phyloP scores from a whole-genome alignment of 2,329 filamentous ascomycete genomes.

The Cercospora brassicicola region DNA sequence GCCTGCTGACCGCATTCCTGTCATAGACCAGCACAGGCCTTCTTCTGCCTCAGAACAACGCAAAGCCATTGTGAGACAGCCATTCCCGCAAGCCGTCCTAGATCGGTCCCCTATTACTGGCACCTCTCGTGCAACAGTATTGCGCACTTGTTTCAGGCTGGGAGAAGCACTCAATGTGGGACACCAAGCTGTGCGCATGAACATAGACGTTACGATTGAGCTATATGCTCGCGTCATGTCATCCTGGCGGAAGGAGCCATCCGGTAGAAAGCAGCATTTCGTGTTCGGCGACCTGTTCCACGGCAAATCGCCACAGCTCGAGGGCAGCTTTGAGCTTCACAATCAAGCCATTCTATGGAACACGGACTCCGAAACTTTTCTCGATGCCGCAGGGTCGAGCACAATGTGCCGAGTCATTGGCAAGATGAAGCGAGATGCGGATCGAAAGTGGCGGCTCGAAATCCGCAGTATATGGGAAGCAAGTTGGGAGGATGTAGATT shows the following conservation, averaged over 20 bases:
- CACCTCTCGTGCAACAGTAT: constrained; percentile 47
- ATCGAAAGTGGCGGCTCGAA: constrained; percentile 45
- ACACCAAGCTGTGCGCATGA: constrained; percentile 48
- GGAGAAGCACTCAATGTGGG: constrained; percentile 59
- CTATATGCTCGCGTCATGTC: constrained; percentile 62
- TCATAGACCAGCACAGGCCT: background rate
- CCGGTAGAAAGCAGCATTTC: constrained; percentile 58
- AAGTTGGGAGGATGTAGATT: constrained; percentile 56
- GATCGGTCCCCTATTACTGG: constrained; percentile 58
- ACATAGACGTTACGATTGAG: constrained; percentile 57
- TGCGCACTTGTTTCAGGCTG: constrained; percentile 65
- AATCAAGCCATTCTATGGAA: constrained; percentile 49
- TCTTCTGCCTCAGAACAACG: background rate
- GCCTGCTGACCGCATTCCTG: background rate
- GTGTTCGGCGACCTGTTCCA: constrained; percentile 65
- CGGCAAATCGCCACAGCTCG: constrained; percentile 56
- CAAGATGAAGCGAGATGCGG: constrained; percentile 48
- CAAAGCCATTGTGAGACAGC: constrained; percentile 52
- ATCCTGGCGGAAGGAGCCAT: constrained; percentile 54
- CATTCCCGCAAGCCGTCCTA: constrained; percentile 52
- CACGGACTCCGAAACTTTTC: constrained; percentile 46
- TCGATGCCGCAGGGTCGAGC: constrained; percentile 34
- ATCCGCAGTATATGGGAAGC: constrained; percentile 56
- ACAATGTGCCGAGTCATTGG: constrained; percentile 53
- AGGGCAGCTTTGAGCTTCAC: constrained; percentile 51